Conservation (phyloP, 1,139 yeast genomes). For the Keqinozyma sinolaborantium region DNA sequence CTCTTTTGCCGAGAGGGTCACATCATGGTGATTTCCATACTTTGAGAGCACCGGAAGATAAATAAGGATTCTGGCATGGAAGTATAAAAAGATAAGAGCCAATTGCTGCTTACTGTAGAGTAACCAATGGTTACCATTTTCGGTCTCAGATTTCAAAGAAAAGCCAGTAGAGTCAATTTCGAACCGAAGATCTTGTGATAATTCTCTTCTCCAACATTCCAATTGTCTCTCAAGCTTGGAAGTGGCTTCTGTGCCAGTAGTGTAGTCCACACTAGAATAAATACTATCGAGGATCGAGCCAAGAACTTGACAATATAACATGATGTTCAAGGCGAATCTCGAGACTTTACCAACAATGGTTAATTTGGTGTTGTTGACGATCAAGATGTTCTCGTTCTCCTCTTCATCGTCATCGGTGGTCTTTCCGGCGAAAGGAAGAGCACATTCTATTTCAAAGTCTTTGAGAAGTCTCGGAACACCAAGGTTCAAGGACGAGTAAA, state of each 20-base stretch:
- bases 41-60: constrained; percentile 70
- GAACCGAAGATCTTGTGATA: constrained; percentile 60
- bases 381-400: constrained; percentile 52
- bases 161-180: constrained; percentile 67
- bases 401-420: constrained; percentile 36
- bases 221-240: constrained; percentile 60
- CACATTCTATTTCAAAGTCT: constrained; percentile 83
- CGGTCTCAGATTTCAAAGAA: constrained; percentile 24
- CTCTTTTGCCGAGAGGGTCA: constrained; percentile 42
- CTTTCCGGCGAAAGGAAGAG: constrained; percentile 69
- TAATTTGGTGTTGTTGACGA: constrained; percentile 54
- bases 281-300: constrained; percentile 69
- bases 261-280: constrained; percentile 47
- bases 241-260: constrained; percentile 36
- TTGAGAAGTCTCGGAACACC: constrained; percentile 82
- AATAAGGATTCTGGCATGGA: constrained; percentile 75
- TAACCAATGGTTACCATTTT: constrained; percentile 27
- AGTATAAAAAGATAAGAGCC: constrained; percentile 62
- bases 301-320: constrained; percentile 69
- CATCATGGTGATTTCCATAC: constrained; percentile 43
- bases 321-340: constrained; percentile 56
- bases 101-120: constrained; percentile 48
- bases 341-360: constrained; percentile 69
- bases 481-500: constrained; percentile 67
- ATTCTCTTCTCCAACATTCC: constrained; percentile 75